Evolutionary conservation across 805 yeast species (phyloP).

Genomic region (Candida berthetii): DNA sequence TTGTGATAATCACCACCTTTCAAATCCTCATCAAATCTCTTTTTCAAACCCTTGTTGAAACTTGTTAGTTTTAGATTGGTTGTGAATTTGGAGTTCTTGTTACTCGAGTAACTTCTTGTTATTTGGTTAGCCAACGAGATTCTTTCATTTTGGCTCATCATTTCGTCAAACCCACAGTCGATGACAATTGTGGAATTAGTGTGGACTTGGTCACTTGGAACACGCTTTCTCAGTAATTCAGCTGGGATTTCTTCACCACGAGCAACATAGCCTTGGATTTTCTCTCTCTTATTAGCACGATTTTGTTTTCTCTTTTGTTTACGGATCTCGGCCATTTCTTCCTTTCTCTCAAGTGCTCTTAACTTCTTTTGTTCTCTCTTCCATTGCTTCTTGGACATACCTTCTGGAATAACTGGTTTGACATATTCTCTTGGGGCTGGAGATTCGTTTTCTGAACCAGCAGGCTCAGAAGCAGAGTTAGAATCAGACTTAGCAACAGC

Average conservation of each 20-base stretch:
- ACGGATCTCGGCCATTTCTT: slow-evolving; percentile 45
- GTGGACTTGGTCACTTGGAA: slow-evolving; percentile 34
- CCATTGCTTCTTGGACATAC: slow-evolving; percentile 84
- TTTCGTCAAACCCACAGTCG: slow-evolving; percentile 88
- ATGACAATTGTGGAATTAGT: slow-evolving; percentile 54
- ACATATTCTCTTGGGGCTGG: not conserved
- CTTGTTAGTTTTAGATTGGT: slow-evolving; percentile 58
- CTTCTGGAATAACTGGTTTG: slow-evolving; percentile 55
- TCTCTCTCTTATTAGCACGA: slow-evolving; percentile 31
- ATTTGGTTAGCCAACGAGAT: slow-evolving; percentile 75
- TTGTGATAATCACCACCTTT: slow-evolving; percentile 43
- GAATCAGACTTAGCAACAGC: too few species aligned
- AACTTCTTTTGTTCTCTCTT: slow-evolving; percentile 59
- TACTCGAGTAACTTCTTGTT: slow-evolving; percentile 75
- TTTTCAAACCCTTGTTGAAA: slow-evolving; percentile 57
- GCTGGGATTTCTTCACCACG: slow-evolving; percentile 34
- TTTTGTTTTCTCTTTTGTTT: slow-evolving; percentile 49
- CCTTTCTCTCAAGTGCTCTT: slow-evolving; percentile 60
- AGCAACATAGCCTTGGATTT: slow-evolving; percentile 25
- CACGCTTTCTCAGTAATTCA: slow-evolving; percentile 31
- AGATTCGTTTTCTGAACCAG: not conserved
- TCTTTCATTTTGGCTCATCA: slow-evolving; percentile 72
- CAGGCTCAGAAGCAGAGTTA: not conserved
- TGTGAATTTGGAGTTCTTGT: slow-evolving; percentile 50
- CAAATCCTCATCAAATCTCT: slow-evolving; percentile 62